phyloP scores from a whole-genome alignment of 192 early-diverging fungal species.

The Rhizophlyctis rosea region DNA sequence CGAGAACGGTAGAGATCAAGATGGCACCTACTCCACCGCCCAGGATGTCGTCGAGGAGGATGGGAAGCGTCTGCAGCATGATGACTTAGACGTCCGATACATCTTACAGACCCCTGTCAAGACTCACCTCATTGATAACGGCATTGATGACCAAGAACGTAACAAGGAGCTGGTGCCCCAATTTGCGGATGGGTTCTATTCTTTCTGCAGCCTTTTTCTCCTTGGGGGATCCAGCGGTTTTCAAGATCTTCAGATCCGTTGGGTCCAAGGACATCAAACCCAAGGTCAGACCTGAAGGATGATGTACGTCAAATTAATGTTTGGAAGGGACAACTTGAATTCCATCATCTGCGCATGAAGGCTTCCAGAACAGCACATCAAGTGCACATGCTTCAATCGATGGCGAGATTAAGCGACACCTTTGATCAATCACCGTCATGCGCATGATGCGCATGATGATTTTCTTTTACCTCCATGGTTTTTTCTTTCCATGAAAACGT shows the following conservation, averaged over 20 bases:
- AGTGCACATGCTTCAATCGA: background rate
- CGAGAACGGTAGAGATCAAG: constrained; percentile 79
- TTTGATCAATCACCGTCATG: background rate
- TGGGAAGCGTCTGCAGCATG: constrained; percentile 55
- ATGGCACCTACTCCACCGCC: constrained; percentile 72
- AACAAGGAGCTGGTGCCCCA: constrained; percentile 88
- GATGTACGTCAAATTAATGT: too few relatives aligned
- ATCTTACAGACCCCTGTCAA: background rate
- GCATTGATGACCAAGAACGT: constrained; percentile 87
- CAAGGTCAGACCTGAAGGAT: constrained; percentile 11
- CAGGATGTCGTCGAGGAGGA: constrained; percentile 68
- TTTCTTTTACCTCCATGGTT: too few relatives aligned
- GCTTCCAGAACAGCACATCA: background rate
- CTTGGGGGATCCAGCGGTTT: constrained; percentile 65
- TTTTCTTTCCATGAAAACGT: too few relatives aligned
- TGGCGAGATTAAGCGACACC: background rate
- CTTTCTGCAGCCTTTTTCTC: constrained; percentile 70
- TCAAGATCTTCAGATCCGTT: constrained; percentile 65
- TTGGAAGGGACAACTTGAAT: too few relatives aligned
- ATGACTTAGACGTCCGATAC: background rate
- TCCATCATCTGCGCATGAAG: too few relatives aligned
- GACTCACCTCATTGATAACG: constrained; percentile 85
- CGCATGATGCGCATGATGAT: background rate
- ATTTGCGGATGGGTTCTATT: constrained; percentile 79
- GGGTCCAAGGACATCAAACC: constrained; percentile 72